A percentile compares a stretch with the other conserved stretches of the same genome.
These are phyloP conservation scores for Cryptosporidium xiaoi DNA, from an alignment of 169 alveolate species.

Conservation along the genomic window DNA sequence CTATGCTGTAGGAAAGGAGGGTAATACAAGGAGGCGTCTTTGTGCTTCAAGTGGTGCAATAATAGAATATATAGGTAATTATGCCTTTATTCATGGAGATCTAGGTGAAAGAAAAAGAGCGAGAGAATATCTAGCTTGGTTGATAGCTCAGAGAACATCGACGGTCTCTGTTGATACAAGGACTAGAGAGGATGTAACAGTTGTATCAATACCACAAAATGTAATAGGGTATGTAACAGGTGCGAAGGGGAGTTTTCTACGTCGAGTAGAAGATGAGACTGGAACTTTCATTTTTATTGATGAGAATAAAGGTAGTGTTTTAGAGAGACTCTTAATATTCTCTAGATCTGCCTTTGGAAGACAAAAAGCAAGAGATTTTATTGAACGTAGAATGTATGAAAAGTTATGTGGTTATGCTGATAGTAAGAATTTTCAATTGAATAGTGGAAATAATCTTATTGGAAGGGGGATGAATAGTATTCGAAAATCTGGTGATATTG, in stretches of 20 bases:
- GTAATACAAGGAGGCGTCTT: constrained; percentile 80
- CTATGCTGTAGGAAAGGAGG: constrained; percentile 79
- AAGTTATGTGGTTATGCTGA: constrained; percentile 71
- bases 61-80: constrained; percentile 78
- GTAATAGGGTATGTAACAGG: constrained; percentile 81
- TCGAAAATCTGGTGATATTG: constrained; percentile 28
- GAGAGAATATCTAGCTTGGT: constrained; percentile 70
- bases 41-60: constrained; percentile 81
- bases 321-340: constrained; percentile 60
- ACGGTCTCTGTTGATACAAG: constrained; percentile 71
- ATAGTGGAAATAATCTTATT: neutral
- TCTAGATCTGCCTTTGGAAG: constrained; percentile 73
- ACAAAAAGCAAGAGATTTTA: constrained; percentile 68
- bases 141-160: constrained; percentile 72
- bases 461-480: constrained; percentile 37
- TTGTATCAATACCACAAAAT: constrained; percentile 77
- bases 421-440: constrained; percentile 18
- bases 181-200: constrained; percentile 77
- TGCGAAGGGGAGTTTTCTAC: constrained; percentile 77
- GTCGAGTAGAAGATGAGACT: constrained; percentile 80
- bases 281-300: constrained; percentile 80
- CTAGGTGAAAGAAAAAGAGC: constrained; percentile 74
- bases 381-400: constrained; percentile 70
- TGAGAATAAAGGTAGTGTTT: constrained; percentile 71
- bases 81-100: constrained; percentile 74